These are phyloP conservation scores for Pittosporum tobira DNA, from an alignment of 129 eudicot species.

Conservation along the genomic window DNA sequence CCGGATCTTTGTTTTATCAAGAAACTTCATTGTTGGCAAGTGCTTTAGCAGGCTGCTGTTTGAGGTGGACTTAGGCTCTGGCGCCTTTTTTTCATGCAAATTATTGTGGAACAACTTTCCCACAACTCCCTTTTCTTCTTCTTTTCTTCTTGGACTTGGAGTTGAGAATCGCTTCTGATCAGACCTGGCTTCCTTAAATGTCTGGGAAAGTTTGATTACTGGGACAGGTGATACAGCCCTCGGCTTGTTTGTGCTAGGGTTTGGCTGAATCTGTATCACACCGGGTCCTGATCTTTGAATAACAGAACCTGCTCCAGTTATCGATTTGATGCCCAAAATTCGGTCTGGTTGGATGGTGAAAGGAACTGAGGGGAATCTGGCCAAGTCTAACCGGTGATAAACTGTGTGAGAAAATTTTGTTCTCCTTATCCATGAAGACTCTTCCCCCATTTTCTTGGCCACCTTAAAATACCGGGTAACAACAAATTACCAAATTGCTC, in stretches of 20 bases:
- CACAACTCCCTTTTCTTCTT: slow-evolving; percentile 36
- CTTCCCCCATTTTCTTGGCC: slow-evolving; percentile 53
- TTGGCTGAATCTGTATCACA: slow-evolving; percentile 26
- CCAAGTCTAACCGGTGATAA: slow-evolving; percentile 69
- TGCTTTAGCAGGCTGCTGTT: slow-evolving; percentile 41
- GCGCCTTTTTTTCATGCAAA: slow-evolving; percentile 24
- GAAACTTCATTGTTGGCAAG: slow-evolving; percentile 34
- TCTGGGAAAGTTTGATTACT: slow-evolving; percentile 40
- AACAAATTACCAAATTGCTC: slow-evolving; percentile 1
- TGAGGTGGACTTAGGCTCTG: slow-evolving; percentile 23
- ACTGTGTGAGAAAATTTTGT: slow-evolving; percentile 76
- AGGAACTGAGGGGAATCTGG: slow-evolving; percentile 47
- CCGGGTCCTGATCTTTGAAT: slow-evolving; percentile 2
- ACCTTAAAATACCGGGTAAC: neutral
- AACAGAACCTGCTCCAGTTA: slow-evolving; percentile 7
- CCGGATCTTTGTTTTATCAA: slow-evolving; percentile 35
- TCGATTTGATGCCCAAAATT: slow-evolving; percentile 9
- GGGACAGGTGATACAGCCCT: slow-evolving; percentile 73
- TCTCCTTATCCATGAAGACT: slow-evolving; percentile 88
- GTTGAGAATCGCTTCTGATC: slow-evolving; percentile 54
- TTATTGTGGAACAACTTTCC: slow-evolving; percentile 23
- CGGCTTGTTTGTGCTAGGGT: slow-evolving; percentile 46
- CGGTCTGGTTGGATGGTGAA: slow-evolving; percentile 20
- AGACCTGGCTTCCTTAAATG: slow-evolving; percentile 77
- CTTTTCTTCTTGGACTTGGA: slow-evolving; percentile 64